Base-by-base conservation (phyloP, 2,329 filamentous ascomycete genomes). In the Orbilia brochopaga region DNA sequence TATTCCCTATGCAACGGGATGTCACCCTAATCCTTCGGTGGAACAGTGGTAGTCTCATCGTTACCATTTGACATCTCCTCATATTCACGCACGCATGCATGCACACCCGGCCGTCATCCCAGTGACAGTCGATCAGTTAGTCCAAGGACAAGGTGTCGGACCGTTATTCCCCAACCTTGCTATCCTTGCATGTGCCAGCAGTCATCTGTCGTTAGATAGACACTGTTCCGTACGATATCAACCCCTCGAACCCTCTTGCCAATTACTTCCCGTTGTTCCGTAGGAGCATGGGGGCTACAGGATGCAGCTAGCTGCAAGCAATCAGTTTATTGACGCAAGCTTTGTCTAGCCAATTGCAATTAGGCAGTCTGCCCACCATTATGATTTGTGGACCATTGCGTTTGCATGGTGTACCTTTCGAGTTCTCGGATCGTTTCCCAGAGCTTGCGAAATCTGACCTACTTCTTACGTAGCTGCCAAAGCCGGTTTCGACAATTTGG, bases 151-250 rank as follows among this genome's bases (percentile, higher is more conserved):
- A 60, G 54, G 60, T 56, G 44, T 65, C 67, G 67, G 67, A 60
- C 67, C 67, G 67, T 56, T 55, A n/a, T 65, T 65, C 67, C 67
- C 48, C 54, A 65, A 72, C 60, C 55, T 61, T 65, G 60, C 57
- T 52, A 23, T 13, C 5, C 37, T 37, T 72, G 60, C 67, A 70
- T 64, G 60, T 70, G 60, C 59, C 59, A 65, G 56, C 60, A 56
- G 67, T 61, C 60, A 65, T 72, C 64, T 65, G 60, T 61, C 55
- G 55, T 51, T 54, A 35, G 37, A 50, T 30, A 35, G 52, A 42
- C 42, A 54, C 58, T 53, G 21, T 52, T 32, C 40, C 11, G 42
- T 48, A 44, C 48, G 24, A 54, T 62, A 54, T 44, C 44, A 23
- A 21, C 19, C 15, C n/a, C 8, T 19, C 44, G 8, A 63, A 30